Evolutionary conservation across 352 stramenopile genomes (phyloP).

Genomic region (Aphanomyces astaci): DNA sequence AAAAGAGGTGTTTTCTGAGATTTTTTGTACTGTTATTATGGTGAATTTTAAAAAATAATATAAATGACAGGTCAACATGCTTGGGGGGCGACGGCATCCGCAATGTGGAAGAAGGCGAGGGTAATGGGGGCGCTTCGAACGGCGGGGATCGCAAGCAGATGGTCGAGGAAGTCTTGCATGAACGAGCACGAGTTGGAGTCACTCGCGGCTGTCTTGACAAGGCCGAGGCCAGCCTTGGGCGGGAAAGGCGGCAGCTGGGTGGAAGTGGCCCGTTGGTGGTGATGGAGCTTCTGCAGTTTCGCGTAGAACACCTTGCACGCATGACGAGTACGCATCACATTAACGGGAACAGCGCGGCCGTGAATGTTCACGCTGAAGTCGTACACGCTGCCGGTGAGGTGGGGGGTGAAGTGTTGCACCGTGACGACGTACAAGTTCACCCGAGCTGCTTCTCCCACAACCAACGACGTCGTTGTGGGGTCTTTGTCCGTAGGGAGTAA

Average conservation of each 20-base stretch:
- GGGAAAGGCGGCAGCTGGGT: constrained; percentile 6
- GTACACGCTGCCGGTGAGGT: constrained; percentile 8
- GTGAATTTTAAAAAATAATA: too few species aligned
- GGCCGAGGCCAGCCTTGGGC: constrained; percentile 1
- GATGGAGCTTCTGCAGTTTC: background rate
- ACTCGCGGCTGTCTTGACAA: background rate
- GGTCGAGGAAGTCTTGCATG: constrained; percentile 17
- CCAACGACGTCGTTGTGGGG: background rate
- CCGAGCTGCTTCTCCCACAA: background rate
- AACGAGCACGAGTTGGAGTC: constrained; percentile 14
- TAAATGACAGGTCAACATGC: background rate
- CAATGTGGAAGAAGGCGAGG: constrained; percentile 1
- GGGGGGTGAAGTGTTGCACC: background rate
- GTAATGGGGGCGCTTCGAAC: background rate
- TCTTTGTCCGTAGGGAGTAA: background rate
- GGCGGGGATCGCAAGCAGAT: background rate
- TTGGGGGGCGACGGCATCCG: background rate
- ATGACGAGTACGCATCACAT: background rate
- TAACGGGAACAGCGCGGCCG: background rate
- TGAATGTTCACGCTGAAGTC: background rate
- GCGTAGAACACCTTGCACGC: constrained; percentile 12
- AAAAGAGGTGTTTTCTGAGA: too few species aligned
- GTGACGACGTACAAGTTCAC: background rate
- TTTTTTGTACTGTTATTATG: too few species aligned
- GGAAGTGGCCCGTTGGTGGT: too few species aligned